phyloP scores from a whole-genome alignment of 257 asterid genomes.

The Marsdenia floribunda region DNA sequence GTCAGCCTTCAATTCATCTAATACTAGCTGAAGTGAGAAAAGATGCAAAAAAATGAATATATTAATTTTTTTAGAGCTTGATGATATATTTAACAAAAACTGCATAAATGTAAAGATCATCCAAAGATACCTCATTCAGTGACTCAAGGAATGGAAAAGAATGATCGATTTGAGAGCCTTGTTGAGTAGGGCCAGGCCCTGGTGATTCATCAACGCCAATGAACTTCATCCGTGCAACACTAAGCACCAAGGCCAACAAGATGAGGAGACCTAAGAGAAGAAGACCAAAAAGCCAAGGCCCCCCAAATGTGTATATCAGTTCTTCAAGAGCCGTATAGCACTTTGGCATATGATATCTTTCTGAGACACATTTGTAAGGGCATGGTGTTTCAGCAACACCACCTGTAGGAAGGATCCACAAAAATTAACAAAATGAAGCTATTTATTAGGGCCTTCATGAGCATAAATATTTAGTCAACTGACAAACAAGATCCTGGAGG shows the following conservation, averaged over 20 bases:
- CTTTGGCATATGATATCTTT: constrained; percentile 91
- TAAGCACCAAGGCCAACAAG: constrained; percentile 85
- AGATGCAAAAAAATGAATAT: not conserved
- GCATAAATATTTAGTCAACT: no score
- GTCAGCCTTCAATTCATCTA: constrained; percentile 18
- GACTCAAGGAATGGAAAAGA: constrained; percentile 98
- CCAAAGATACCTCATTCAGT: constrained; percentile 67
- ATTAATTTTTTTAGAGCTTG: not conserved
- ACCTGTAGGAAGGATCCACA: constrained; percentile 40
- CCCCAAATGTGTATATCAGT: constrained; percentile 94
- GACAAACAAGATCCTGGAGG: not conserved
- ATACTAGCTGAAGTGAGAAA: not conserved
- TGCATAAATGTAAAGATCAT: constrained; percentile 7
- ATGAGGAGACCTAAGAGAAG: constrained; percentile 83
- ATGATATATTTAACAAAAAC: not conserved
- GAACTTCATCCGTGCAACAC: constrained; percentile 97
- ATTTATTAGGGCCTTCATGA: not conserved
- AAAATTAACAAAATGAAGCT: not conserved
- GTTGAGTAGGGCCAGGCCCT: constrained; percentile 93
- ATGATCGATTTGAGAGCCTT: constrained; percentile 93
- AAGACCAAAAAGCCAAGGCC: constrained; percentile 97
- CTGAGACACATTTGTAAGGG: constrained; percentile 86
- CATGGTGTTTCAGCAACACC: constrained; percentile 90
- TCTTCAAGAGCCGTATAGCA: constrained; percentile 98
- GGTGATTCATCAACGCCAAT: constrained; percentile 89